These are phyloP conservation scores for Paraphaeosphaeria sporulosa DNA, from an alignment of 2,329 filamentous ascomycete species.

Conservation along the genomic window DNA sequence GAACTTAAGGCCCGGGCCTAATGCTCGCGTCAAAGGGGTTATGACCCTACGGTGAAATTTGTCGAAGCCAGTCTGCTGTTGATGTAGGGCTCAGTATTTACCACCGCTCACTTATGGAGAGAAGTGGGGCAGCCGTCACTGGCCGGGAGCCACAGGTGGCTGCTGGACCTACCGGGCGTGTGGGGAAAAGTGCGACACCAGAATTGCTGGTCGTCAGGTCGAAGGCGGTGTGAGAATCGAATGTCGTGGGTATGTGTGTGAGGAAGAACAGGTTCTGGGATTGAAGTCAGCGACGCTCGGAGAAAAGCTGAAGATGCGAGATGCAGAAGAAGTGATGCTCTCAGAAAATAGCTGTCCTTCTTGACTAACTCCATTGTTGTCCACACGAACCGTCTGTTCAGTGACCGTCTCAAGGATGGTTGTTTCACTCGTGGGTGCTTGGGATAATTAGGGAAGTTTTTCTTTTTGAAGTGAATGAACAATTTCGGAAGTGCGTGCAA, in stretches of 20 bases:
- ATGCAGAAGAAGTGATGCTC: background rate
- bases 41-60: background rate
- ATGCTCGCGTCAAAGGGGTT: background rate
- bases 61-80: background rate
- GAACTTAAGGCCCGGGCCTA: background rate
- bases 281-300: background rate
- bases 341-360: background rate
- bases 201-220: background rate
- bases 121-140: background rate
- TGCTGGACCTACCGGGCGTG: background rate
- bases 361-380: constrained; percentile 3
- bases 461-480: background rate
- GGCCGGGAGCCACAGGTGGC: constrained; percentile 2
- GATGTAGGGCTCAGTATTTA: background rate
- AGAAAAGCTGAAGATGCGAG: background rate
- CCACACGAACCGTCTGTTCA: constrained; percentile 3
- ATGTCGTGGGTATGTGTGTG: background rate
- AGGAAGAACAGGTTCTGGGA: background rate
- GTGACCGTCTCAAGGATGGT: constrained; percentile 2
- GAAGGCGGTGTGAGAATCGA: background rate
- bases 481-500: no score
- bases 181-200: background rate
- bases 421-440: background rate
- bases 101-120: background rate
- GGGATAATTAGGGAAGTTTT: background rate